Base-by-base conservation (phyloP, 2,329 filamentous ascomycete genomes). In the Neofusicoccum sp. region DNA sequence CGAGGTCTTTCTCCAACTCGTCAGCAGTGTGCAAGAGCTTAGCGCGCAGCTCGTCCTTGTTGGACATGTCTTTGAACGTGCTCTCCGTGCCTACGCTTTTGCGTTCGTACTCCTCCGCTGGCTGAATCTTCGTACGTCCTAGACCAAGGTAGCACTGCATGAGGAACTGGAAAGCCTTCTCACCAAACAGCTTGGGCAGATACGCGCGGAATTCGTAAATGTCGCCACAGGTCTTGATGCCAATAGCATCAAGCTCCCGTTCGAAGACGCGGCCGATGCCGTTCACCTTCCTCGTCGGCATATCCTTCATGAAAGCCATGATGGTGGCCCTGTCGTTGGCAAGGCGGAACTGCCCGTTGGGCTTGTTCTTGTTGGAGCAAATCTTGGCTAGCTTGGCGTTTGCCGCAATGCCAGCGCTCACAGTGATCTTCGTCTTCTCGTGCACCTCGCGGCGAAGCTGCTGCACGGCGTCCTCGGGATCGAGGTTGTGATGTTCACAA, bases 351-450 rank as follows among this genome's bases (percentile, higher is more conserved):
- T 98, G 95, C 0, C 95, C 95, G 69, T 99, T 96, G 0, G 95
- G 95, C 73, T 99, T 99, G 77, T 98, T 97, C 75, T 90, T 87
- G 73, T 99, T 97, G 16, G 92, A 96, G 70, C 90, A 92, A 36
- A 99, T 97, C 77, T 99, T 99, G 34, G 95, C 94, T 12, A 99
- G 82, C 72, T 93, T 94, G 0, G 93, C 89, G 74, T 99, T 99
- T 1, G 92, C 90, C 0, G 93, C 94, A 65, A 99, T 97, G 0
- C 95, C 95, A 0, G 94, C 95, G 14, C 93, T 97, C 3, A 99
- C 89, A 0, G 93, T 97, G 63, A 99, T 89, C 43, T 89, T 87
- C 0, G 92, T 90, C 70, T 85, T 87, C 65, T 91, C 85, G 41
- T 89, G 83, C 1, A 99, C 86, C 70, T 96, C 87, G 9, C 82